Evolutionary conservation across 768 basidiomycete genomes (phyloP).

Genomic region (Sporobolomyces phaffii): DNA sequence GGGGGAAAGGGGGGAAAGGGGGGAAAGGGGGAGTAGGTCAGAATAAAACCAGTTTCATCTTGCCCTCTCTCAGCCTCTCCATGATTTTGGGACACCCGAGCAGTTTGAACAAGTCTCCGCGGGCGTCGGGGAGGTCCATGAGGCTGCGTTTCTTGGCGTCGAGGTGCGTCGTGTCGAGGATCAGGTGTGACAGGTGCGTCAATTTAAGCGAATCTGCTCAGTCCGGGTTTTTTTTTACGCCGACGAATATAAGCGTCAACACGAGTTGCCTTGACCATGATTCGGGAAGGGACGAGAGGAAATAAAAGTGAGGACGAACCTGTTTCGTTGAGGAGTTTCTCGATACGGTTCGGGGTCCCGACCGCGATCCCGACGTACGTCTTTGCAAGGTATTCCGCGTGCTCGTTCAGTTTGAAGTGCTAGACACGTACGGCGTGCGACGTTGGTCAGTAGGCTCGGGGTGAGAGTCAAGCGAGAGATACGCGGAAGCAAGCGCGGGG

Average conservation of each 20-base stretch:
- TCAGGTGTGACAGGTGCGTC: constrained; percentile 73
- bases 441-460: background rate
- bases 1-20: too few species aligned
- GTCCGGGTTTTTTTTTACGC: too few species aligned
- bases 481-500: too few species aligned
- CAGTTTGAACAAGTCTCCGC: constrained; percentile 67
- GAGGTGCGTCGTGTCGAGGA: constrained; percentile 66
- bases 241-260: too few species aligned
- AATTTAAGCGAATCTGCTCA: constrained; percentile 61
- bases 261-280: too few species aligned
- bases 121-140: constrained; percentile 74
- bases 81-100: constrained; percentile 53
- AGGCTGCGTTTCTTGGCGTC: constrained; percentile 71
- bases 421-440: too few species aligned
- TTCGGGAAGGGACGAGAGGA: background rate
- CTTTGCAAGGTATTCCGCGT: constrained; percentile 70
- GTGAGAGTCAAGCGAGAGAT: background rate
- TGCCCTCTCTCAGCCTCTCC: constrained; percentile 55
- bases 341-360: constrained; percentile 85
- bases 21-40: too few species aligned
- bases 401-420: constrained; percentile 84
- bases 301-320: constrained; percentile 42
- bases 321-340: constrained; percentile 59
- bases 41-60: constrained; percentile 73
- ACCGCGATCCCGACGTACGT: constrained; percentile 85